Evolutionary conservation across 208 protist genomes (phyloP), one percentile per base, ranked within the genome.

Genomic region (Wallacemonas sp.): DNA sequence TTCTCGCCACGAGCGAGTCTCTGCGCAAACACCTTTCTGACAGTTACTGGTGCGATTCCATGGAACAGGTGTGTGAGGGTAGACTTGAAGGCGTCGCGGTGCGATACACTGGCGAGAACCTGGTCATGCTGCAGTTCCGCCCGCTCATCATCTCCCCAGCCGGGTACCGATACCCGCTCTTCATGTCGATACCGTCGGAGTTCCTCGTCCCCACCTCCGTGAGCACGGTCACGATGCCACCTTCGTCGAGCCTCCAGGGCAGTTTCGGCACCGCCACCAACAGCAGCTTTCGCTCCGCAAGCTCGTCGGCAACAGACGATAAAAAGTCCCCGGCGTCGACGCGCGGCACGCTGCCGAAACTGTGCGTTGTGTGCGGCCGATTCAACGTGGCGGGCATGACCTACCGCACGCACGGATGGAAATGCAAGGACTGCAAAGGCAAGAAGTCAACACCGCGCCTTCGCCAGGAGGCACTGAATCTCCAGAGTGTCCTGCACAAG

Each of bases 21-120:
- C 78, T 96, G 30, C 81, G 86, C 9, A 80, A 80, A 54, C 83
- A 94, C 64, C 82, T 96, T 12, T 86, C 79, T 0, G 91, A 96
- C 70, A 93, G 86, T 66, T 96, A 96, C 77, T 96, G 91, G 91
- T 96, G 88, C 54, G 81, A 84, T 46, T 78, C 84, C 34, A 93
- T 96, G 87, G 86, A 96, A 23, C 76, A 94, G 52, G 91, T 96
- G 30, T 96, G 91, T 63, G 79, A 85, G 29, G 91, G 91, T 8
- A 88, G 90, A 65, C 79, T 96, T 17, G 77, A 81, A 11, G 91
- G 91, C 8, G 72, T 94, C 2, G 88, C 74, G 12, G 88, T 96
- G 70, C 87, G 91, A 30, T 96, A 94, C 73, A 96, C 91, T 1
- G 91, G 91, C 14, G 78, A 91, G 21, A 87, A 90, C 44, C 68